These are phyloP conservation scores for Populus hybrid DNA, from an alignment of 441 rosid genomes.

Conservation along the genomic window DNA sequence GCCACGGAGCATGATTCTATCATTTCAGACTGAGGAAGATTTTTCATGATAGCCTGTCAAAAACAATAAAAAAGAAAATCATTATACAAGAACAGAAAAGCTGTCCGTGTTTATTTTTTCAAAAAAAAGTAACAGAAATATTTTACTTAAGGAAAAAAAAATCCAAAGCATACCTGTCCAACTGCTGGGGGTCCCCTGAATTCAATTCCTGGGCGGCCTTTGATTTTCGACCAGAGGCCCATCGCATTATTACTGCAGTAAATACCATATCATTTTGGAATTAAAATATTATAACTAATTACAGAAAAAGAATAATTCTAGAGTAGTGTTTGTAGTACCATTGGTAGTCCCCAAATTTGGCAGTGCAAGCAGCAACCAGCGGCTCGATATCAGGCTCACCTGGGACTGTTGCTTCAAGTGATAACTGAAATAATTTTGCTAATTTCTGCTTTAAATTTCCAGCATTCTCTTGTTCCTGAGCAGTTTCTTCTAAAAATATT, in stretches of 20 bases:
- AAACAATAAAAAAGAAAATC: conserved; percentile 10
- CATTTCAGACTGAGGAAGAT: conserved; percentile 71
- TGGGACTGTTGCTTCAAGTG: conserved; percentile 60
- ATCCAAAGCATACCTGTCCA: conserved; percentile 54
- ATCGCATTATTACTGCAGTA: conserved; percentile 81
- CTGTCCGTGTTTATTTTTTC: not conserved
- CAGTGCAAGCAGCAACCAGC: conserved; percentile 58
- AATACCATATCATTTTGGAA: not conserved
- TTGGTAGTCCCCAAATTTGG: conserved; percentile 83
- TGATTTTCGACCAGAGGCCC: conserved; percentile 66
- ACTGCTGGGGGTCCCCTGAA: conserved; percentile 53
- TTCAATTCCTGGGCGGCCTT: conserved; percentile 74
- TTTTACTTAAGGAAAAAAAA: not conserved
- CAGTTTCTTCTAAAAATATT: conserved; percentile 7
- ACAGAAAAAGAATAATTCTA: not conserved
- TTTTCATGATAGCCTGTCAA: conserved; percentile 58
- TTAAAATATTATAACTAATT: not conserved
- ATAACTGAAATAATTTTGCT: conserved; percentile 52
- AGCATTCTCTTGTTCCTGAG: conserved; percentile 47
- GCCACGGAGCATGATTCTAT: conserved; percentile 78
- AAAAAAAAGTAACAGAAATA: not conserved
- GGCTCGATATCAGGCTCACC: conserved; percentile 59
- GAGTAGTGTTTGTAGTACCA: conserved; percentile 41
- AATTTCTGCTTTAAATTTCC: conserved; percentile 62
- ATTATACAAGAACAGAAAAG: not conserved